Conservation (phyloP, 768 basidiomycete species). For the Kwoniella europaea region DNA sequence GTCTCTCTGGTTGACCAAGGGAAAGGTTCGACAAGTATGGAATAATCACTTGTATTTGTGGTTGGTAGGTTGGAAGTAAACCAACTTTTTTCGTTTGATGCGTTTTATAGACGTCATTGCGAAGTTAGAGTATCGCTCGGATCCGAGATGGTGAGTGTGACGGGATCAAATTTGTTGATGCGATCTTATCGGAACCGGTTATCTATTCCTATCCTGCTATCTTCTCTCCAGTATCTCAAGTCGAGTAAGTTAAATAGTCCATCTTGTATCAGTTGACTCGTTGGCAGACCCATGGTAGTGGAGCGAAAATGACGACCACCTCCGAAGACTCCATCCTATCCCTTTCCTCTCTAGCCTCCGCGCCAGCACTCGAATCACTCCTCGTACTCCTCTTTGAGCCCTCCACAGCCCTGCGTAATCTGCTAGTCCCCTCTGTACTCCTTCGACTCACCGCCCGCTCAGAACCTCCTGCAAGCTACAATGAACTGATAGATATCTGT, state of each 20-base stretch:
- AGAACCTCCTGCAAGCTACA: slow-evolving; percentile 58
- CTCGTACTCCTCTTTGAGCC: slow-evolving; percentile 69
- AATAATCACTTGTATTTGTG: neutral
- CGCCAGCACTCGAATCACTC: slow-evolving; percentile 24
- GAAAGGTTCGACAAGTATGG: neutral
- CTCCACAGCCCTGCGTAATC: slow-evolving; percentile 65
- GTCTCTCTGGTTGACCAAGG: neutral
- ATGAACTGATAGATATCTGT: slow-evolving; percentile 32
- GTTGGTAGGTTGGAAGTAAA: too few relatives aligned
- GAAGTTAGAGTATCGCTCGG: neutral
- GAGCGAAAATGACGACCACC: neutral
- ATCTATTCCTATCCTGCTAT: neutral
- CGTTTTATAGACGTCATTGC: slow-evolving; percentile 5
- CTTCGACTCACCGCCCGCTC: slow-evolving; percentile 15
- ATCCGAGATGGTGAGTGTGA: slow-evolving; percentile 2
- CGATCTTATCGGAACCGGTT: neutral
- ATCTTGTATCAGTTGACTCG: neutral
- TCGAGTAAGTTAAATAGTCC: too few relatives aligned
- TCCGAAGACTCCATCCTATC: slow-evolving; percentile 11
- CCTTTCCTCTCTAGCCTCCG: slow-evolving; percentile 2
- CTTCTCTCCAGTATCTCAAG: neutral
- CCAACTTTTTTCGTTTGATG: slow-evolving; percentile 8
- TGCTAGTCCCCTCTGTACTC: slow-evolving; percentile 62
- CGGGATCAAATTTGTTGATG: neutral
- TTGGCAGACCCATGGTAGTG: too few relatives aligned